A percentile compares a stretch with the other conserved stretches of the same genome.
Evolutionary conservation across 768 basidiomycete genomes (phyloP).

Genomic region (Leucocoprinus leucothites): DNA sequence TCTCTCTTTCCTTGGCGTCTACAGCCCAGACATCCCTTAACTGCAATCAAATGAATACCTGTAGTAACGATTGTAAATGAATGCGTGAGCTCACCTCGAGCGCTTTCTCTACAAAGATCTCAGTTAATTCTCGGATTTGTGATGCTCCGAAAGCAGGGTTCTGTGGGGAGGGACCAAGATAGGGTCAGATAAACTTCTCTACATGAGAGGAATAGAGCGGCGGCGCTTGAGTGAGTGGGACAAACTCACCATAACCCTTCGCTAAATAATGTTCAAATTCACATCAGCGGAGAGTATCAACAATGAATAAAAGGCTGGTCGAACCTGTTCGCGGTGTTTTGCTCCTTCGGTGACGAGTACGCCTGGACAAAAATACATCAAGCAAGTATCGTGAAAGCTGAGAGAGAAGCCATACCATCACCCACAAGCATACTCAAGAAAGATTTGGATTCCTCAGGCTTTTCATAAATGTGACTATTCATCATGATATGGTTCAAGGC

Average conservation of each 20-base stretch:
- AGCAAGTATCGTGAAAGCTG: not conserved
- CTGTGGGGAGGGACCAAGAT: conserved; percentile 22
- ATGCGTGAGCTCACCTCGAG: conserved; percentile 32
- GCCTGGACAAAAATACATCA: conserved; percentile 26
- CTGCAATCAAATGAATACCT: conserved; percentile 19
- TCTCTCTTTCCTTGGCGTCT: conserved; percentile 18
- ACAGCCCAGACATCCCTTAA: conserved; percentile 45
- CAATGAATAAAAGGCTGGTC: not conserved
- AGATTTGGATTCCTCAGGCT: conserved; percentile 39
- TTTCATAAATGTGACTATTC: conserved; percentile 54
- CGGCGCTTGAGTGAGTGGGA: not conserved
- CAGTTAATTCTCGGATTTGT: conserved; percentile 56
- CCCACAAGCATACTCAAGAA: conserved; percentile 42
- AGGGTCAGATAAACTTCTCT: not conserved
- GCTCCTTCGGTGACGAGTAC: conserved; percentile 48
- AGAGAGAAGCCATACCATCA: conserved; percentile 22
- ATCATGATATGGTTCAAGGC: conserved; percentile 64
- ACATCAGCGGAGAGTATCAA: not conserved
- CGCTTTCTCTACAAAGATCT: conserved; percentile 56
- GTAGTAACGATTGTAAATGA: not conserved
- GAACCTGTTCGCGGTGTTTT: conserved; percentile 45
- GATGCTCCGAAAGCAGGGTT: conserved; percentile 66
- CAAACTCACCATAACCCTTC: conserved; percentile 39
- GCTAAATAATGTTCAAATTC: conserved; percentile 20
- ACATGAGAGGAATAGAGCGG: not conserved